Conservation (phyloP, 2,329 filamentous ascomycete species). For the Colletotrichum sp. region DNA sequence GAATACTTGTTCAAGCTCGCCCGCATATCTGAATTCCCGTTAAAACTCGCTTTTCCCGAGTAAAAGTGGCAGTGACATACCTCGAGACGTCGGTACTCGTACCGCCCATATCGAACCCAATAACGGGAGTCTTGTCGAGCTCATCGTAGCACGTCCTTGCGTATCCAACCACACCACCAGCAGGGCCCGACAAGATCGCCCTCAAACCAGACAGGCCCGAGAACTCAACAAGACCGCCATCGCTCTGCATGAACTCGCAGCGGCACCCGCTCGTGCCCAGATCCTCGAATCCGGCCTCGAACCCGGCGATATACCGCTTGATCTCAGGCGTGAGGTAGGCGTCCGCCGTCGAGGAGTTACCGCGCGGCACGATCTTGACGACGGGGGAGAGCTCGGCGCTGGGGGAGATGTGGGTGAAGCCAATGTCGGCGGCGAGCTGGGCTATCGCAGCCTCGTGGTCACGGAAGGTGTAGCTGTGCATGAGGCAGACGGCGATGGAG, state of each 20-base stretch:
- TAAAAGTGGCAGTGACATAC: slow-evolving; percentile 49
- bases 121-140: slow-evolving; percentile 70
- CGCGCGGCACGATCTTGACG: slow-evolving; percentile 75
- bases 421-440: slow-evolving; percentile 40
- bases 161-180: slow-evolving; percentile 82
- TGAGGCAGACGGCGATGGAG: slow-evolving; percentile 73
- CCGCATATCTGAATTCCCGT: not conserved
- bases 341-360: slow-evolving; percentile 79
- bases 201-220: slow-evolving; percentile 70
- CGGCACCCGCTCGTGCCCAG: slow-evolving; percentile 54
- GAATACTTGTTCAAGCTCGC: slow-evolving; percentile 51
- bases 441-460: slow-evolving; percentile 54
- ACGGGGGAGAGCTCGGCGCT: slow-evolving; percentile 58
- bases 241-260: slow-evolving; percentile 77
- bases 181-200: slow-evolving; percentile 75
- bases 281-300: slow-evolving; percentile 50
- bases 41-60: not conserved
- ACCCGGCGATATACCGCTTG: slow-evolving; percentile 66
- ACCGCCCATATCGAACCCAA: slow-evolving; percentile 76
- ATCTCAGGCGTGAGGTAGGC: slow-evolving; percentile 79
- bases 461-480: slow-evolving; percentile 76
- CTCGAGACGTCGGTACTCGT: slow-evolving; percentile 78
- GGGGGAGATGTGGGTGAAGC: slow-evolving; percentile 68
- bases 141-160: slow-evolving; percentile 77
- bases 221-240: slow-evolving; percentile 56